phyloP scores from a whole-genome alignment of 352 stramenopile species.

The Globisporangium viniferum region DNA sequence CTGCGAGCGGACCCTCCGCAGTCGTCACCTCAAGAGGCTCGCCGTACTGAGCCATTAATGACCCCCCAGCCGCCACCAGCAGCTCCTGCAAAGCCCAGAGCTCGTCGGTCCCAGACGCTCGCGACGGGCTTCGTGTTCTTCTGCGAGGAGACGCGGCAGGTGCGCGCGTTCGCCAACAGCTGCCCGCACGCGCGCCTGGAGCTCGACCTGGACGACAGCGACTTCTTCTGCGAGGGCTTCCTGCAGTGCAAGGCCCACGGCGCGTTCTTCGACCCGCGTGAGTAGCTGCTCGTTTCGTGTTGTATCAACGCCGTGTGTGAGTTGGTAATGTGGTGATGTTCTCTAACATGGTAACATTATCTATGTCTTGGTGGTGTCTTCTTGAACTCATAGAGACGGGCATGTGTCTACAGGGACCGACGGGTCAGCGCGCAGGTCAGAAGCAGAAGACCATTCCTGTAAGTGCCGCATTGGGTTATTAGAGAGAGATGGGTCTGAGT shows the following conservation, averaged over 20 bases:
- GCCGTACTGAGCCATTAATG: not conserved
- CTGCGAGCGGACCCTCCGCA: conserved; percentile 19
- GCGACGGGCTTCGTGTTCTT: conserved; percentile 68
- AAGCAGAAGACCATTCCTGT: conserved; percentile 33
- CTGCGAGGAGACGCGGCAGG: conserved; percentile 34
- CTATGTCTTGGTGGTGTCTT: not conserved
- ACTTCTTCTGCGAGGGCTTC: conserved; percentile 80
- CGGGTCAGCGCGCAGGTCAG: conserved; percentile 23
- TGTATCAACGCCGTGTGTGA: not conserved
- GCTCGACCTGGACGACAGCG: conserved; percentile 74
- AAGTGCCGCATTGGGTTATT: conserved; percentile 4
- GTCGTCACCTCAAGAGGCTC: not conserved
- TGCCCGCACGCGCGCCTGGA: conserved; percentile 71
- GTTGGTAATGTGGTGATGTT: not conserved
- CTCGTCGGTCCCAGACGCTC: conserved; percentile 21
- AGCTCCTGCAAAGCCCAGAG: conserved; percentile 2
- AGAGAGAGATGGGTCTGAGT: not conserved
- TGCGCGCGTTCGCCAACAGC: conserved; percentile 61
- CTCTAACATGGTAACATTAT: not conserved
- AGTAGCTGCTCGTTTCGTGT: not conserved
- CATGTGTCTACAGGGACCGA: conserved; percentile 59
- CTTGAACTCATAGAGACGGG: conserved; percentile 32
- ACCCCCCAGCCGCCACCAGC: not conserved
- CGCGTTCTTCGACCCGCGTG: conserved; percentile 73
- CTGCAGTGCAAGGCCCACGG: conserved; percentile 81